phyloP scores from a whole-genome alignment of 495 filamentous ascomycete genomes.

The Xylaria venustula region DNA sequence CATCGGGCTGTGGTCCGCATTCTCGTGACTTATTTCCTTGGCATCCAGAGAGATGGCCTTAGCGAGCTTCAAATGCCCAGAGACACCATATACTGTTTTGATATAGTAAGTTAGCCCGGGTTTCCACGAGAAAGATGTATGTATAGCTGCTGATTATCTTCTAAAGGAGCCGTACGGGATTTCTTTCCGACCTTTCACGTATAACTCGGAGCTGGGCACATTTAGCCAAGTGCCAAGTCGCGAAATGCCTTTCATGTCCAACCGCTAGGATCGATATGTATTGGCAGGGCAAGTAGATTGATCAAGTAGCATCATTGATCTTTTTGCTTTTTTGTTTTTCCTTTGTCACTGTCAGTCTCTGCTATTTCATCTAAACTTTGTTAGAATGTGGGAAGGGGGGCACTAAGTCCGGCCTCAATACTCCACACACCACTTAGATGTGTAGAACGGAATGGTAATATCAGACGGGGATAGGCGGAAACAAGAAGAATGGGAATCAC shows the following conservation, averaged over 20 bases:
- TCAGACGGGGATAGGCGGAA: too few species aligned
- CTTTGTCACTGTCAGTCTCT: too few species aligned
- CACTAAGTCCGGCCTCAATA: too few species aligned
- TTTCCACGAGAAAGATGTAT: not conserved
- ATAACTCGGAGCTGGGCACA: not conserved
- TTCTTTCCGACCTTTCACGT: not conserved
- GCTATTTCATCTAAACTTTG: too few species aligned
- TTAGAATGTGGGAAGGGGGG: too few species aligned
- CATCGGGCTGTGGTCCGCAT: constrained; percentile 78
- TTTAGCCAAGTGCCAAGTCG: constrained; percentile 8
- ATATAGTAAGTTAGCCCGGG: constrained; percentile 37
- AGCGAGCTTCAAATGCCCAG: constrained; percentile 76
- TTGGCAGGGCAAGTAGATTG: too few species aligned
- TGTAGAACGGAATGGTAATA: too few species aligned
- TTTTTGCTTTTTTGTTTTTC: too few species aligned
- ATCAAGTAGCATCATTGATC: too few species aligned
- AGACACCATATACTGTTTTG: constrained; percentile 74
- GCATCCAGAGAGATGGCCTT: constrained; percentile 70
- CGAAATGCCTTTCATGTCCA: constrained; percentile 6
- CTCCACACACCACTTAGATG: too few species aligned
- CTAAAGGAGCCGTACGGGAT: constrained; percentile 8
- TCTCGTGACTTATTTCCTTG: constrained; percentile 77
- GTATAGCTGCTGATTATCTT: not conserved
- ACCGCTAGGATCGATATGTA: not conserved
- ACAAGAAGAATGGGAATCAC: too few species aligned